Evolutionary conservation across 129 eudicot genomes (phyloP), one percentile per base, ranked within the genome.

Genomic region (Sambucus nigra): DNA sequence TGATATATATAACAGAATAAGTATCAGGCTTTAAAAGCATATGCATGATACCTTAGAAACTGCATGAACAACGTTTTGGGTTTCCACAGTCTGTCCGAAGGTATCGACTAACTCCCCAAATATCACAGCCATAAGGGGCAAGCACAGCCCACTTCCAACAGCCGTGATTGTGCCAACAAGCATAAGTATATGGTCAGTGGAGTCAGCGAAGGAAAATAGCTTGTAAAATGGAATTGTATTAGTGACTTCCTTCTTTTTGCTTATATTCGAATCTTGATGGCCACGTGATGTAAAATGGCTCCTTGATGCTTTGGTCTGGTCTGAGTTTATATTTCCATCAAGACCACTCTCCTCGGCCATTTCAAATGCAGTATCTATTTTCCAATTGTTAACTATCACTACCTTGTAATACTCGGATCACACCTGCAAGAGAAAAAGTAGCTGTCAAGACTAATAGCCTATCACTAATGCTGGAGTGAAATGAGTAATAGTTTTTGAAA

Each of bases 21-120:
- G 8, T 14, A 54, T 0, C 39, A 15, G 12, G 26, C 26, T 42
- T 47, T 32, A 48, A 9, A 31, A 2, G 13, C 17, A 62, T 38
- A 31, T 7, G 13, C 17, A 62, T 38, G 13, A 27, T 70, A 76
- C 82, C 82, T 70, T 60, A 40, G 77, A 76, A 50, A 76, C 82
- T 27, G 61, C 64, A 29, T 66, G 53, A 41, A 62, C 73, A 52
- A 76, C 50, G 7, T 29, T 39, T 25, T 28, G 3, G 24, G 59
- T 48, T 22, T 57, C 47, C 11, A 4, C 47, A 17, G 63, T 65
- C 42, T 45, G 25, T 7, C 82, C 77, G 44, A 76, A 71, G 45
- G 82, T 52, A 47, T 76, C 51, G 13, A 65, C 64, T 42, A 70
- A 42, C 41, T 76, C 70, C 27, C 77, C 73, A 14, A 65, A 53